A percentile compares a stretch with the other conserved stretches of the same genome.
phyloP scores from a whole-genome alignment of 768 basidiomycete species.

The Lyophyllum semitale region DNA sequence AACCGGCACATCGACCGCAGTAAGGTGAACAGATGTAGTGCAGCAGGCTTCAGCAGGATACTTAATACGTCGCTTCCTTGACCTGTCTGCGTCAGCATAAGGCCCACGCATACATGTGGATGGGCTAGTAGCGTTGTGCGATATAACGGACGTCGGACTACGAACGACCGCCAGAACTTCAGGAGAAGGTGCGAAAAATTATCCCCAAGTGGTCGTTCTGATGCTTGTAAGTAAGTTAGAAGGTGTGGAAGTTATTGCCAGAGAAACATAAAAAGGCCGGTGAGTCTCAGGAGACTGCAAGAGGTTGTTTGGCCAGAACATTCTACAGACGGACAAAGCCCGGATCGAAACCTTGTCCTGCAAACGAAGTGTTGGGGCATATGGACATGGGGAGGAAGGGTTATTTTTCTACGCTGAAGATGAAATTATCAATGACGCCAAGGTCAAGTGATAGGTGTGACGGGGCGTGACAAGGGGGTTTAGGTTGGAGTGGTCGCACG shows the following conservation, averaged over 20 bases:
- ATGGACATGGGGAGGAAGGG: constrained; percentile 11
- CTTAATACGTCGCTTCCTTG: not conserved
- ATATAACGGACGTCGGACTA: constrained; percentile 11
- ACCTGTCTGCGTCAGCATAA: not conserved
- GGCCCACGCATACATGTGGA: not conserved
- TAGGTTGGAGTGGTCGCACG: constrained; percentile 15
- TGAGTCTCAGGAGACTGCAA: constrained; percentile 16
- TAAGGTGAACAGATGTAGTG: too few species aligned
- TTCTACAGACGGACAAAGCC: constrained; percentile 11
- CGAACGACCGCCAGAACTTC: constrained; percentile 9
- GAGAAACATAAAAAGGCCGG: constrained; percentile 7
- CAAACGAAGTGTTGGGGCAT: constrained; percentile 4
- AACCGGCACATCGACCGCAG: too few species aligned
- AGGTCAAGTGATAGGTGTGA: constrained; percentile 18
- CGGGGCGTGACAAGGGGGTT: constrained; percentile 13
- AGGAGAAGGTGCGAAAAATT: constrained; percentile 11
- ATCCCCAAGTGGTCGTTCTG: too few species aligned
- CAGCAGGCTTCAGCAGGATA: too few species aligned
- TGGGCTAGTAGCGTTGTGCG: constrained; percentile 6
- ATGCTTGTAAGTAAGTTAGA: too few species aligned
- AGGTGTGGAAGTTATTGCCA: constrained; percentile 10
- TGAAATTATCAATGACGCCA: constrained; percentile 5
- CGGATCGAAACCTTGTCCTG: constrained; percentile 9
- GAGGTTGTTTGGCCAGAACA: not conserved
- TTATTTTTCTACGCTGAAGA: not conserved